Evolutionary conservation across 176 grass and related monocot species (phyloP).

Genomic region (Echinochloa phyllopogon): DNA sequence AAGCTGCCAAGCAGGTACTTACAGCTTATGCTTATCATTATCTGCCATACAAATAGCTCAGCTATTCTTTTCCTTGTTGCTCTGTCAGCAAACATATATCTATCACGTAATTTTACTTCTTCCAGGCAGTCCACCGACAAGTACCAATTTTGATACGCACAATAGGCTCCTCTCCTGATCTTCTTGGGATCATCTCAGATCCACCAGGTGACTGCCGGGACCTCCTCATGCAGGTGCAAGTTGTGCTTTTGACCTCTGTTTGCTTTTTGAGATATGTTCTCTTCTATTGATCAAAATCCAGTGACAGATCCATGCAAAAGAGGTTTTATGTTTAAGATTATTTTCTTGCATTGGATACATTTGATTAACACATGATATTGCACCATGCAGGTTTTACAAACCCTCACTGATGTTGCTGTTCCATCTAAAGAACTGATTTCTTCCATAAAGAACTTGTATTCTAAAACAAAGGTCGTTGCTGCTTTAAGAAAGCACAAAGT

Average conservation of each 20-base stretch:
- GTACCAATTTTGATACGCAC: conserved; percentile 89
- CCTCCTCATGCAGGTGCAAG: conserved; percentile 82
- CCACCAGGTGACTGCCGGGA: conserved; percentile 66
- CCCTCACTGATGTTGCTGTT: conserved; percentile 67
- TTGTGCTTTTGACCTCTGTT: conserved; percentile 16
- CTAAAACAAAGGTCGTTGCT: conserved; percentile 76
- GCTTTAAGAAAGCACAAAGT: conserved; percentile 14
- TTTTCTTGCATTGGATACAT: conserved; percentile 27
- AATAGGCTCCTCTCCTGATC: conserved; percentile 71
- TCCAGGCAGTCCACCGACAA: conserved; percentile 84
- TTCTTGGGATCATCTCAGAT: conserved; percentile 86
- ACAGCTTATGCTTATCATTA: conserved; percentile 13
- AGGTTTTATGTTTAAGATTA: conserved; percentile 13
- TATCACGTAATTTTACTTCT: conserved; percentile 41
- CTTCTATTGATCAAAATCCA: conserved; percentile 34
- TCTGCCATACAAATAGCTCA: conserved; percentile 36
- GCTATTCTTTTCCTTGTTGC: conserved; percentile 13
- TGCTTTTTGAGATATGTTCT: conserved; percentile 14
- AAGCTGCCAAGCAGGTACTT: conserved; percentile 85
- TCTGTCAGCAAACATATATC: conserved; percentile 20
- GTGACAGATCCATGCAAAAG: conserved; percentile 4
- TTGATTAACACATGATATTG: conserved; percentile 36
- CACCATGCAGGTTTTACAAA: conserved; percentile 78
- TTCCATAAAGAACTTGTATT: conserved; percentile 83
- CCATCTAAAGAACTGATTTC: conserved; percentile 87